Base-by-base conservation (phyloP, 306 rosid genomes). In the Purshia tridentata region DNA sequence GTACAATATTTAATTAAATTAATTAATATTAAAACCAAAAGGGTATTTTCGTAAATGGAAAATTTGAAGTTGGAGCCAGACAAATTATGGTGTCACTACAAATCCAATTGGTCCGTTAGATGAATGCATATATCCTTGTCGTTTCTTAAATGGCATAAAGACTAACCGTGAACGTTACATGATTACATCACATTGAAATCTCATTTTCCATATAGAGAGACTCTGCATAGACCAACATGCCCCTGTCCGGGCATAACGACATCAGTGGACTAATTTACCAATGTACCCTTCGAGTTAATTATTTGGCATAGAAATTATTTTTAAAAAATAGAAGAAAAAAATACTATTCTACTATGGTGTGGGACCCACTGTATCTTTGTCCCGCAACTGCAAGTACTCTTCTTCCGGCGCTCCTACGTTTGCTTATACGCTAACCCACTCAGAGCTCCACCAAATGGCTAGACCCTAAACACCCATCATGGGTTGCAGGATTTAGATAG, bases 101-200 rank as follows among this genome's bases (percentile, higher is more conserved):
- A 40, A 77, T 68, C 76, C 65, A 79, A 85, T 75, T 78, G 35
- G 35, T 29, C 35, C 35, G 2, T 29, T 1, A 29, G 35, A 91
- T 86, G 88, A 76, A 90, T 11, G 79, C 85, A 85, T 80, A 88
- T 67, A 78, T 60, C 54, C 37, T 77, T 87, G 87, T 90, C 93
- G 73, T 84, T 81, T 80, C 86, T 73, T 22, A 62, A 68, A 80
- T 84, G 83, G 82, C 83, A 78, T 78, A 74, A 82, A 7, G 71
- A 81, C 82, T 78, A 77, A 81, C 63, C 12, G 54, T 20, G 68
- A 65, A 75, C 68, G 46, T 69, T 76, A 60, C 62, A 66, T 53
- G 16, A 41, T 69, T 76, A 60, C 62, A 66, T 53, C 19, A 41
- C 50, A 19, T 7, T 13, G 6, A 48, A 68, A 47, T 58, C 63